phyloP scores from a whole-genome alignment of 202 grass and related monocot genomes.

The Saccharum hybrid region DNA sequence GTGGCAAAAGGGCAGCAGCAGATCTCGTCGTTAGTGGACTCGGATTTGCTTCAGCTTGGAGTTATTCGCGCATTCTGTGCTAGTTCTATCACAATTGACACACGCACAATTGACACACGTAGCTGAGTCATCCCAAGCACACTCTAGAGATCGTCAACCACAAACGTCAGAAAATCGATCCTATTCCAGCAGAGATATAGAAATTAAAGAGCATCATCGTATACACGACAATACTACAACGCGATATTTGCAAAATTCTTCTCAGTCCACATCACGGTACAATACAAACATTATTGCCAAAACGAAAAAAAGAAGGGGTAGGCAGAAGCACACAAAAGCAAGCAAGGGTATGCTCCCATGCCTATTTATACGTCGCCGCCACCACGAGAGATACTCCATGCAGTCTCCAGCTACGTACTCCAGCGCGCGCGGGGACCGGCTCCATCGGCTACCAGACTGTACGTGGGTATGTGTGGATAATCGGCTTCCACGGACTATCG shows the following conservation, averaged over 20 bases:
- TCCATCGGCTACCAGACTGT: not conserved
- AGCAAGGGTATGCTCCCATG: constrained; percentile 19
- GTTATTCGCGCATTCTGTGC: too few species aligned
- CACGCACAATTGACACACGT: too few species aligned
- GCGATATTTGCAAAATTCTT: not conserved
- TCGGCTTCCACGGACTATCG: not conserved
- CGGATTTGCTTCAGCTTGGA: too few species aligned
- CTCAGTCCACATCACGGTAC: not conserved
- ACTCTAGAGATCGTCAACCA: not conserved
- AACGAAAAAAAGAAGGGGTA: not conserved
- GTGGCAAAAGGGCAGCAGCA: too few species aligned
- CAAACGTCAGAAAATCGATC: not conserved
- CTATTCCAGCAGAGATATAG: not conserved
- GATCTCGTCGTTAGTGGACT: too few species aligned
- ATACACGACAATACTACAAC: not conserved
- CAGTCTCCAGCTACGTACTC: not conserved
- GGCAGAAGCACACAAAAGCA: not conserved
- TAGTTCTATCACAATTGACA: too few species aligned
- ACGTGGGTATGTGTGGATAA: not conserved
- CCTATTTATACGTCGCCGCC: constrained; percentile 10
- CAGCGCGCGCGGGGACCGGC: not conserved
- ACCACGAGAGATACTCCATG: not conserved
- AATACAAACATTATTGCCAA: not conserved
- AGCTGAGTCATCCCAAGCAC: too few species aligned
- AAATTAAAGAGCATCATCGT: not conserved